These are phyloP conservation scores for Nemania abortiva DNA, from an alignment of 2,329 filamentous ascomycete genomes.

Conservation along the genomic window DNA sequence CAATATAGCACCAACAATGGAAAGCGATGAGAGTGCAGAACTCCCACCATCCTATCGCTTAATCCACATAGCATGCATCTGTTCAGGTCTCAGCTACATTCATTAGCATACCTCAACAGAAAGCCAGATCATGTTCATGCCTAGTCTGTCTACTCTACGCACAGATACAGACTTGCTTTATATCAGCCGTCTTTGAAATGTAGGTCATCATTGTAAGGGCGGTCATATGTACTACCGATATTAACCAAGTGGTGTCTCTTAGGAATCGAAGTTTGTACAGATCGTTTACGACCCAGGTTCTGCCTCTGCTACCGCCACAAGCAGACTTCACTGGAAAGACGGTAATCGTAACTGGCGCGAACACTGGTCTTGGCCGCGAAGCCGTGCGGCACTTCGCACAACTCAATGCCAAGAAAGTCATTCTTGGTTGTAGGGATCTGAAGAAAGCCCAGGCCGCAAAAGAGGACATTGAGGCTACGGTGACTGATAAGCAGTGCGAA, in stretches of 20 bases:
- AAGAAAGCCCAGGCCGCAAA: not conserved
- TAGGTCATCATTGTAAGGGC: not conserved
- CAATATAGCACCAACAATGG: too few relatives aligned
- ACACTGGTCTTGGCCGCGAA: not conserved
- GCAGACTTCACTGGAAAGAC: not conserved
- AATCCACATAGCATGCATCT: too few relatives aligned
- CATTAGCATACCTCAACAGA: too few relatives aligned
- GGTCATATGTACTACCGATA: not conserved
- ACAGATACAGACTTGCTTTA: too few relatives aligned
- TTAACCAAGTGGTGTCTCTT: too few relatives aligned
- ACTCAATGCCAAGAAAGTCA: not conserved
- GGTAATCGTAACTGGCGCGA: too few relatives aligned
- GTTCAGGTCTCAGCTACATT: too few relatives aligned
- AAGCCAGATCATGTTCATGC: too few relatives aligned
- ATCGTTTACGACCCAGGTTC: not conserved
- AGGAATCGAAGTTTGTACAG: not conserved
- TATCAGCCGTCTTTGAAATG: too few relatives aligned
- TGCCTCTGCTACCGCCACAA: not conserved
- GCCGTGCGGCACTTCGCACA: conserved; percentile 3
- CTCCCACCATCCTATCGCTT: too few relatives aligned
- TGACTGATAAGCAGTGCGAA: not conserved
- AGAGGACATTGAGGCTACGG: not conserved
- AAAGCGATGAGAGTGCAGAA: too few relatives aligned
- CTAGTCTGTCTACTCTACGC: too few relatives aligned
- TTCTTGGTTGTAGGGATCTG: not conserved